These are phyloP conservation scores for Gossypium herbaceum DNA, from an alignment of 345 rosid species.

Conservation along the genomic window DNA sequence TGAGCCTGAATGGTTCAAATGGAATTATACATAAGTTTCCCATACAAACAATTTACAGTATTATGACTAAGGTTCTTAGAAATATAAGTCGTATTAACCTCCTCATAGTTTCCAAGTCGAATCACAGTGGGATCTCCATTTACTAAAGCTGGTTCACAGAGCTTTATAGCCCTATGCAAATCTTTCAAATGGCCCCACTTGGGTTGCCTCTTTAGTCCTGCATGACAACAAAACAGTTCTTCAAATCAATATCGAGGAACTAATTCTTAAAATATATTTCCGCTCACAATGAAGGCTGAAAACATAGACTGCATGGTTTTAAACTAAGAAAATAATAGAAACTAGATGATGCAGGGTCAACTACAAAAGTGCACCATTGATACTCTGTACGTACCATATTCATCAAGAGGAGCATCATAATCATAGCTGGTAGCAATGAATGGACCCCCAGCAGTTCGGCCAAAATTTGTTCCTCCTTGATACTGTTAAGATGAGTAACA, in stretches of 20 bases:
- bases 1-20: conserved; percentile 55
- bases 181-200: conserved; percentile 99
- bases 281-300: background rate
- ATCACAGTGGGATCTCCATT: conserved; percentile 60
- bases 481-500: conserved; percentile 46
- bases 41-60: background rate
- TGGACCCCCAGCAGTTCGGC: conserved; percentile 99
- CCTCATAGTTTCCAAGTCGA: conserved; percentile 77
- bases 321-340: background rate
- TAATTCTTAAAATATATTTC: background rate
- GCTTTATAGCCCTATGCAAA: conserved; percentile 86
- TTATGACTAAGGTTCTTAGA: background rate
- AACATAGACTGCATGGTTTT: background rate
- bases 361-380: background rate
- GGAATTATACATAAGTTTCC: background rate
- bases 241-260: conserved; percentile 3
- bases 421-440: conserved; percentile 98
- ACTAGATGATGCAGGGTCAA: background rate
- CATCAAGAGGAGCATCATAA: conserved; percentile 95
- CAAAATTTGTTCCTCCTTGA: conserved; percentile 98
- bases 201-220: conserved; percentile 92
- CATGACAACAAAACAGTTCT: conserved; percentile 9
- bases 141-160: conserved; percentile 85
- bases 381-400: conserved; percentile 58
- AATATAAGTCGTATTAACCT: conserved; percentile 42